Evolutionary conservation across 768 basidiomycete genomes (phyloP).

Genomic region (Dendrothele bispora): DNA sequence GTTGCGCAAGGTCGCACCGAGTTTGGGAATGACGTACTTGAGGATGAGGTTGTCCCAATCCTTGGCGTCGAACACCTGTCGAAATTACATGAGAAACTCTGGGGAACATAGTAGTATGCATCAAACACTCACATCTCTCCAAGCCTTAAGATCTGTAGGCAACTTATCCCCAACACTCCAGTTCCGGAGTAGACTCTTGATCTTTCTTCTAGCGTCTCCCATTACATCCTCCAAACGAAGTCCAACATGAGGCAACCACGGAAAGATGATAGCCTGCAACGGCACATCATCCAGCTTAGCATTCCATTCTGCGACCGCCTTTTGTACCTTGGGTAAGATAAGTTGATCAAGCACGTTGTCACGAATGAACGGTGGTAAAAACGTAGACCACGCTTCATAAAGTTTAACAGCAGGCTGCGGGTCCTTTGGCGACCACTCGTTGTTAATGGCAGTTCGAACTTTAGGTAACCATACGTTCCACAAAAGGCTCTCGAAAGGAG

Average conservation of each 20-base stretch:
- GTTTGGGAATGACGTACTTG: constrained; percentile 90
- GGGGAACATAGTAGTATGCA: too few relatives aligned
- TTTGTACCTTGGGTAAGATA: constrained; percentile 88
- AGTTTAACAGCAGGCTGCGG: constrained; percentile 77
- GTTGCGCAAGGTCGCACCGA: constrained; percentile 77
- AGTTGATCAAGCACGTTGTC: constrained; percentile 97
- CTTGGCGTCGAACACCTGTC: constrained; percentile 66
- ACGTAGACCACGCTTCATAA: constrained; percentile 84
- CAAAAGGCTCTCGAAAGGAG: constrained; percentile 89
- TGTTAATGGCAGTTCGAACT: constrained; percentile 92
- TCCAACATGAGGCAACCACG: constrained; percentile 92
- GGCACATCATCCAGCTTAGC: constrained; percentile 54
- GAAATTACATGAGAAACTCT: neutral
- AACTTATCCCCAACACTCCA: constrained; percentile 76
- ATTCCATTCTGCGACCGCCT: constrained; percentile 84
- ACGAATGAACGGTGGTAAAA: constrained; percentile 87
- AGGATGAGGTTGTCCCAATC: constrained; percentile 94
- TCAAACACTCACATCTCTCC: constrained; percentile 78
- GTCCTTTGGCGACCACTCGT: constrained; percentile 82
- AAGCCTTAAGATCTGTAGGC: constrained; percentile 72
- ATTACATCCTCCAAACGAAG: constrained; percentile 81
- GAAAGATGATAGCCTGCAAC: constrained; percentile 84
- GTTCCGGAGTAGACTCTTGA: constrained; percentile 72
- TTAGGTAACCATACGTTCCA: constrained; percentile 97
- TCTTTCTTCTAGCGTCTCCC: constrained; percentile 82